Evolutionary conservation across 768 basidiomycete genomes (phyloP), one percentile per base, ranked within the genome.

Genomic region (Filobasidium wieringae): DNA sequence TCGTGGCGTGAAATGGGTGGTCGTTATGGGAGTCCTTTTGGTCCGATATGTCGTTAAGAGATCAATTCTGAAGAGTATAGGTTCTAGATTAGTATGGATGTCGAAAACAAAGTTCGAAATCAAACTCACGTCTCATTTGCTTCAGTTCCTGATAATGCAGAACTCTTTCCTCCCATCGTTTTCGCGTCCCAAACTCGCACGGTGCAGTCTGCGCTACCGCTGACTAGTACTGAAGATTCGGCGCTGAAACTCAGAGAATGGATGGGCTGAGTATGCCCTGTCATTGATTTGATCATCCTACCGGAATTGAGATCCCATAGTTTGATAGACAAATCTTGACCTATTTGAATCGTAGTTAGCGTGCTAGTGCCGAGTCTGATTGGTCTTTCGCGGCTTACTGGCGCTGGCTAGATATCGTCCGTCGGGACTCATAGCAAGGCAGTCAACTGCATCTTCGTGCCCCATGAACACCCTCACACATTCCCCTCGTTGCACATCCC

Each of bases 111-210:
- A 2, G n/a, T 19, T 22, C 37, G 37, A 2, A 7, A 30, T 22
- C 7, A 34, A 40, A 77, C 87, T 65, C 72, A 90, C 88, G 86
- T 88, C 68, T 87, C 86, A 27, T 72, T 29, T 11, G 32, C 37
- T 26, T 57, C 58, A 36, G 11, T 33, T 52, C 40, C 43, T 1
- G 27, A 39, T 36, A 55, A 51, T 12, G 31, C 39, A 19, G 39
- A 33, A 30, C 26, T 50, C 22, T 34, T 41, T 19, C 60, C 47
- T 43, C 51, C 51, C 52, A 51, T n/a, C 32, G 33, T 75, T 73
- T 87, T 92, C 33, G 95, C 84, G 71, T 99, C 95, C 95, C 95
- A 99, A 57, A 90, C 91, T n/a, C 93, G 80, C 17, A 96, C 91
- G 0, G 95, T 96, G 81, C 88, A 92, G 71, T 99, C 95, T 30